A percentile compares a stretch with the other conserved stretches of the same genome.
phyloP scores from a whole-genome alignment of 2,329 filamentous ascomycete genomes.

The Diplodia intermedia region DNA sequence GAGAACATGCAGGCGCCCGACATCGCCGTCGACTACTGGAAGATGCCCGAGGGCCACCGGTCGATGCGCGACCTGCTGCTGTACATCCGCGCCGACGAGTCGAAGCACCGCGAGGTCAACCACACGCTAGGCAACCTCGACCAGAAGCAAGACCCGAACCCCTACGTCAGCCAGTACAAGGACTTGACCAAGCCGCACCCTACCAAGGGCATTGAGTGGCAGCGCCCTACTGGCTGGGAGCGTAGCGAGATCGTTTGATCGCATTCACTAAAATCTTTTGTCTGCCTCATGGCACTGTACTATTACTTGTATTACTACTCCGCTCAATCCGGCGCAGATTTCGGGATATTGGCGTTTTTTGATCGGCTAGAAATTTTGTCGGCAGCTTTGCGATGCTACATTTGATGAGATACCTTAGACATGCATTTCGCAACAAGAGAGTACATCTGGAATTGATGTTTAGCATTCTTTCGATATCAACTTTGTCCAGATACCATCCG shows the following conservation, averaged over 20 bases:
- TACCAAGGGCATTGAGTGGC: conserved; percentile 69
- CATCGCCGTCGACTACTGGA: conserved; percentile 91
- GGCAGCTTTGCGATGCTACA: neutral
- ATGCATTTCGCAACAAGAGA: neutral
- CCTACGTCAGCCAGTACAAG: conserved; percentile 85
- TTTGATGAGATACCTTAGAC: conserved; percentile 1
- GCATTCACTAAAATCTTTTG: neutral
- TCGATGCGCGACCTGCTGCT: conserved; percentile 86
- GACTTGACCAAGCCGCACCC: conserved; percentile 71
- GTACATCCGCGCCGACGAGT: conserved; percentile 71
- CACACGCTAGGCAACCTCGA: conserved; percentile 91
- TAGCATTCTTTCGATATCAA: neutral
- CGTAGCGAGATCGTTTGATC: conserved; percentile 72
- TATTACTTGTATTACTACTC: conserved; percentile 5
- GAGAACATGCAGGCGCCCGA: conserved; percentile 79
- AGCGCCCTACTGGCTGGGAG: conserved; percentile 79
- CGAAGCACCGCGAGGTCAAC: conserved; percentile 85
- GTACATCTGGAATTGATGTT: neutral
- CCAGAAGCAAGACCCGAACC: conserved; percentile 87
- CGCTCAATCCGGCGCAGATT: conserved; percentile 6
- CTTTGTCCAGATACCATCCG: too few species aligned
- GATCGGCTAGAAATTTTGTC: neutral
- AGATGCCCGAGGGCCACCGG: conserved; percentile 82
- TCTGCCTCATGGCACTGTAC: neutral
- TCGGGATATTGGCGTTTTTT: conserved; percentile 8